Evolutionary conservation across 495 filamentous ascomycete genomes (phyloP), one percentile per base, ranked within the genome.

Genomic region (Trichoderma parareesei): DNA sequence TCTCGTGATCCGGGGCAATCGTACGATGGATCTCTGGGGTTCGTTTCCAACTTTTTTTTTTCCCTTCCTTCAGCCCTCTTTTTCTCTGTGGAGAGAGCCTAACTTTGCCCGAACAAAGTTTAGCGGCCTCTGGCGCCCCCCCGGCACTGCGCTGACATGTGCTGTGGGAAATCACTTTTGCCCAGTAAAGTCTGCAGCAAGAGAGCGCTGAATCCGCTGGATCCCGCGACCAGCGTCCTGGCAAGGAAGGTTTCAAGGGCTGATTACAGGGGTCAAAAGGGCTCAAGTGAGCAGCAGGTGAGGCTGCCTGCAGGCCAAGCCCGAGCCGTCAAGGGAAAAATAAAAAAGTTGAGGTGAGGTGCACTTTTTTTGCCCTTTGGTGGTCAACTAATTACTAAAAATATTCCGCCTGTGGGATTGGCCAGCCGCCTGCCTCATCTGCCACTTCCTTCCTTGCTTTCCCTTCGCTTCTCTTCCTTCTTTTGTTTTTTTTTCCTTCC

Each of bases 401-500:
- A 57, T 57, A 37, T 57, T 37, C 11, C 6, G 40, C 44, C 13
- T 18, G 44, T 48, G 13, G 13, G 27, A 9, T 48, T 48, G 44
- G 44, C 44, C 44, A 5, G 44, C n/a, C 44, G 20, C 53, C 16
- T 57, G n/a, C 53, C 60, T 27, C 60, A 27, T 61, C 38, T n/a
- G 60, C 41, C 33, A 13, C 60, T 43, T 65, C 63, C 38, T 27
- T 63, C 27, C 38, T 60, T 66, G 57, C 37, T 61, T 42, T 65
- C 60, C 61, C 65, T 57, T 68, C 62, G 62, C 57, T 67, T 42
- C 46, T 59, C 65, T 49, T 20, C 57, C 49, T 27, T 27, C 27
- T 27, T 27, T 27, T 27, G 27, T 27, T 27, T 44, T 43, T 64
- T 65, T 69, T 69, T 66, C 62, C 68, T 40, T 44, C 65, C 66